A percentile compares a stretch with the other conserved stretches of the same genome.
Evolutionary conservation across 768 basidiomycete genomes (phyloP).

Genomic region (Serendipita sp.): DNA sequence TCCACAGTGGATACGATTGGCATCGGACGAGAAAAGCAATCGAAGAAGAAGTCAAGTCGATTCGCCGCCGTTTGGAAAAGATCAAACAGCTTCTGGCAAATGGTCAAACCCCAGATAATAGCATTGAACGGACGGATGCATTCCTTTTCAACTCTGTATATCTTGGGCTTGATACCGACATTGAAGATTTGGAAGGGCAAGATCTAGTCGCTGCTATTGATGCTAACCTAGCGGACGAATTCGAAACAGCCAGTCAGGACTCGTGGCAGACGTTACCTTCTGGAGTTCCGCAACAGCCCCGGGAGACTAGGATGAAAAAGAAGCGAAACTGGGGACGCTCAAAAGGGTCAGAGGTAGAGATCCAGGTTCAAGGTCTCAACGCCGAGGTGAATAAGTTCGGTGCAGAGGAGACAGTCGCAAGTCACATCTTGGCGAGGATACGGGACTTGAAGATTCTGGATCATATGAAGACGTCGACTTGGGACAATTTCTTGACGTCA

Average conservation of each 20-base stretch:
- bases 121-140: slow-evolving; percentile 50
- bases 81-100: slow-evolving; percentile 83
- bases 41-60: slow-evolving; percentile 73
- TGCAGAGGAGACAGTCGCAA: slow-evolving; percentile 39
- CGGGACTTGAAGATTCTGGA: slow-evolving; percentile 79
- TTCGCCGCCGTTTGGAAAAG: slow-evolving; percentile 70
- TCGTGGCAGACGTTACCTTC: slow-evolving; percentile 83
- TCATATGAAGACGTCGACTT: slow-evolving; percentile 95
- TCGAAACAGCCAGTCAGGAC: slow-evolving; percentile 59
- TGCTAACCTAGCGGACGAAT: slow-evolving; percentile 64
- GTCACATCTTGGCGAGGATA: slow-evolving; percentile 50
- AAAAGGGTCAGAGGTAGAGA: slow-evolving; percentile 67
- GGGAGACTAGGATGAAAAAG: not conserved
- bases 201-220: slow-evolving; percentile 84
- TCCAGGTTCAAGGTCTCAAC: slow-evolving; percentile 46
- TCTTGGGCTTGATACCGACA: slow-evolving; percentile 71
- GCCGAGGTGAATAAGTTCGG: slow-evolving; percentile 53
- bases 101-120: slow-evolving; percentile 73
- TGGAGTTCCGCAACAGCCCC: slow-evolving; percentile 15
- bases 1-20: slow-evolving; percentile 98
- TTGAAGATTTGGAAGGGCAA: slow-evolving; percentile 55
- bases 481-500: slow-evolving; percentile 90
- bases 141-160: slow-evolving; percentile 88
- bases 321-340: slow-evolving; percentile 42
- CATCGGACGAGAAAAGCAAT: slow-evolving; percentile 65